Base-by-base conservation (phyloP, 192 early-diverging fungal genomes). In the Mortierella claussenii region DNA sequence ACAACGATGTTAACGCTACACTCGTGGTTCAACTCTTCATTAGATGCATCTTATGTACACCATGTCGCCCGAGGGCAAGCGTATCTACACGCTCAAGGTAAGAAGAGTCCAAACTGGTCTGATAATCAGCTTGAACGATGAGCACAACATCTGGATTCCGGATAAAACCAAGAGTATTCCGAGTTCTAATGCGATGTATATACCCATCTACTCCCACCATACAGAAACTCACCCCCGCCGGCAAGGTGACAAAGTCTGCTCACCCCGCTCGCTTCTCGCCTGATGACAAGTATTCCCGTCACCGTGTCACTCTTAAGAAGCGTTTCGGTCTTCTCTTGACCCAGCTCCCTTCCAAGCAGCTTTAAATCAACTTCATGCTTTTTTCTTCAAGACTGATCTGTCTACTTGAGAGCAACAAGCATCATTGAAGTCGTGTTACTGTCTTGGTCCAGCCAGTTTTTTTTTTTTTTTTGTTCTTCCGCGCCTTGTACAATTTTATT, bases 201-300 rank as follows among this genome's bases (percentile, higher is more conserved):
- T n/a, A n/a, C n/a, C n/a, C n/a, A n/a, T n/a, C n/a, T n/a, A n/a
- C n/a, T n/a, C n/a, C n/a, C n/a, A n/a, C n/a, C n/a, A 17, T 56
- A 64, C 82, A 96, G 96, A 99, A 96, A 87, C 69, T 89, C 28
- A 90, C 90, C 48, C 79, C 87, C 9, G 80, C 75, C 36, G 96
- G 96, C 46, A 80, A 86, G 57, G 84, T 92, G 68, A 99, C 97
- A 56, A 95, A 95, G 80, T 95, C 95, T n/a, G 97, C 97, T 34
- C 97, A 99, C 78, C 97, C 97, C 40, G 97, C 97, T 23, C 94
- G 96, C 51, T 99, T 99, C 86, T 99, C 97, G 28, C 97, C 97
- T 50, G 96, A 99, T 80, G 97, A 99, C 90, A 97, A 97, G 86
- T 99, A 89, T 87, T 97, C 96, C 53, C 92, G 96, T 69, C 96